A percentile compares a stretch with the other conserved stretches of the same genome.
These are phyloP conservation scores for Rhizopus stolonifer DNA, from an alignment of 371 early-diverging fungal species.

Conservation along the genomic window DNA sequence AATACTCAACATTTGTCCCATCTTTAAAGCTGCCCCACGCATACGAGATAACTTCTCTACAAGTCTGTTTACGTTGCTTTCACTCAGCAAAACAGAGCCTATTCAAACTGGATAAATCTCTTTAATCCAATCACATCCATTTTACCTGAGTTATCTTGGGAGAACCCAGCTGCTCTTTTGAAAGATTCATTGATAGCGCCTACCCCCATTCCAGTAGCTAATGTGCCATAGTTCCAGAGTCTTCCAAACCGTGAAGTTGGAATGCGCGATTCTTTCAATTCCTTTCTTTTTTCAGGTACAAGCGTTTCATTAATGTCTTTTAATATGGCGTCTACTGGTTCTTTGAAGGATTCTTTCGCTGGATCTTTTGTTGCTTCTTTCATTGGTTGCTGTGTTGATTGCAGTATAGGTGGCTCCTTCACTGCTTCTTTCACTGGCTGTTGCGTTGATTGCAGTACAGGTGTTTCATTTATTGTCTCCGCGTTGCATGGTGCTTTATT, in stretches of 20 bases:
- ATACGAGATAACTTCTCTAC: slow-evolving; percentile 87
- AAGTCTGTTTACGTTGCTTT: slow-evolving; percentile 84
- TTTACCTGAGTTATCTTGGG: slow-evolving; percentile 37
- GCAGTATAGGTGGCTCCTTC: not conserved
- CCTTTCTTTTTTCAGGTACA: slow-evolving; percentile 8
- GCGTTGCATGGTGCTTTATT: not conserved
- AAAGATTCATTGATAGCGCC: slow-evolving; percentile 77
- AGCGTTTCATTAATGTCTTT: not conserved
- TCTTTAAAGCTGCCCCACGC: slow-evolving; percentile 96
- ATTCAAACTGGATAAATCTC: not conserved
- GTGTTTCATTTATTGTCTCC: not conserved
- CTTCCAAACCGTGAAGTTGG: slow-evolving; percentile 66
- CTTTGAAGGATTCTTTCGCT: not conserved
- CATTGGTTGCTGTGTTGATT: not conserved
- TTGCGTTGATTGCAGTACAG: not conserved
- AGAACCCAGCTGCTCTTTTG: slow-evolving; percentile 60
- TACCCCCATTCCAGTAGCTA: slow-evolving; percentile 74
- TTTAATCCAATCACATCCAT: not conserved
- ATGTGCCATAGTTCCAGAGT: slow-evolving; percentile 68
- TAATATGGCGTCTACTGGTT: not conserved
- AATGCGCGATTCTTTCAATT: slow-evolving; percentile 59
- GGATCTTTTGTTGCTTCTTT: not conserved
- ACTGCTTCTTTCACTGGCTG: not conserved
- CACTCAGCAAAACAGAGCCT: slow-evolving; percentile 63
- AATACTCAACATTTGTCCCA: slow-evolving; percentile 97